Evolutionary conservation across 495 filamentous ascomycete species (phyloP), one percentile per base, ranked within the genome.

Genomic region (Cercophora newfieldiana): DNA sequence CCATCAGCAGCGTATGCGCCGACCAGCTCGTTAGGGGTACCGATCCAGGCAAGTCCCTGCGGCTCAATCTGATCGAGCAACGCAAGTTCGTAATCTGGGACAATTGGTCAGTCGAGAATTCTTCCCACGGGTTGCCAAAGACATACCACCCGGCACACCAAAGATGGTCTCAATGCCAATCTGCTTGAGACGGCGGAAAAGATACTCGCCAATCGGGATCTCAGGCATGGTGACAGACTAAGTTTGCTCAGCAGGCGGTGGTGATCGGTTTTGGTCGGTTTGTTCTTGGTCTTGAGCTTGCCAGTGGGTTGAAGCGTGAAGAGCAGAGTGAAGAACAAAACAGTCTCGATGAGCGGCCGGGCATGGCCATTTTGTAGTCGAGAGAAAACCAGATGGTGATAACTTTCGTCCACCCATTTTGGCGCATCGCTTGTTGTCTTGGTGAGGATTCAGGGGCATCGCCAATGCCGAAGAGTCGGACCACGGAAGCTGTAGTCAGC

Each of bases 1-100:
- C 88, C 89, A 75, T 91, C 89, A 47, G 88, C 87, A 5, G 89
- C 88, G 69, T 91, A 92, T 28, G 87, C 88, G 0, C 69, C 63
- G 26, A 68, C 75, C 33, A 81, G 75, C 71, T 90, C 88, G 78
- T 90, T 90, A 67, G 82, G 85, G 61, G 88, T 90, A 58, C 89
- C 89, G 0, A 90, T 82, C 89, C 89, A 91, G 10, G 79, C 66
- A 22, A 91, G 80, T 6, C 80, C 86, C 51, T 78, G 79, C 65
- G 86, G 84, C 22, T 83, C 78, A 26, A 90, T 68, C 65, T 89
- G 87, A 72, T 92, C 89, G 56, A 92, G 75, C 19, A 87, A 83
- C 22, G 81, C 71, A 19, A 85, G 78, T 30, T 84, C 83, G 69
- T 80, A 84, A 57, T 84, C 81, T 68, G 25, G 18, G 24, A 18